Evolutionary conservation across 306 rosid genomes (phyloP), one percentile per base, ranked within the genome.

Genomic region (Bauhinia variegata): DNA sequence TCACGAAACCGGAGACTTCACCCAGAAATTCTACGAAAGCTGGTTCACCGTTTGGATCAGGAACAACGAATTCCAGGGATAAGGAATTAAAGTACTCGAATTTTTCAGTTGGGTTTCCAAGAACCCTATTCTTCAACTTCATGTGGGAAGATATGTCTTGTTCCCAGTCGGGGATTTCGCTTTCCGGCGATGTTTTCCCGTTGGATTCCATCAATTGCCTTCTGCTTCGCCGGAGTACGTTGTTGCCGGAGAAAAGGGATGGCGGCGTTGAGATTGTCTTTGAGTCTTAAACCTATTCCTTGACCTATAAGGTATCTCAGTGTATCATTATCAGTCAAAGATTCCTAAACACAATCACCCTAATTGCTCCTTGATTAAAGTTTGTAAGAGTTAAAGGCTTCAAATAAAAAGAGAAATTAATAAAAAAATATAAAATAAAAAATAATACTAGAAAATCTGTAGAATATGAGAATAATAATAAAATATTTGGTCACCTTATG

Each of bases 81-180:
- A 74, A 70, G 28, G 63, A 11, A 5, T 46, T 17, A 61, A 63
- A 73, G 10, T 15, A 42, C 39, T 69, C 42, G 47, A 47, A 13
- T 16, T 48, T 68, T n/a, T 72, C 32, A 8, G 17, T 55, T 49
- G 6, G 18, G 47, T 18, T 60, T 47, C 19, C 15, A 11, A 61
- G 57, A n/a, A 4, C 13, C 31, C 18, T 51, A 5, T 28, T 68
- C 41, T 48, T 48, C 16, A 32, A 4, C 31, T 23, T 37, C 11
- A 67, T 7, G 72, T 55, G 57, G 34, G 23, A 15, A 13, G 60
- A 41, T 31, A 73, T 17, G n/a, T 78, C 79, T 18, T 39, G 6
- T 59, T 62, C 54, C 15, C 10, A 46, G 15, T 78, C 79, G 70
- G 67, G 38, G 5, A 28, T 10, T 32, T 32, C 28, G 28, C 2